Evolutionary conservation across 371 early-diverging fungal genomes (phyloP), one percentile per base, ranked within the genome.

Genomic region (Mucor velutinosus): DNA sequence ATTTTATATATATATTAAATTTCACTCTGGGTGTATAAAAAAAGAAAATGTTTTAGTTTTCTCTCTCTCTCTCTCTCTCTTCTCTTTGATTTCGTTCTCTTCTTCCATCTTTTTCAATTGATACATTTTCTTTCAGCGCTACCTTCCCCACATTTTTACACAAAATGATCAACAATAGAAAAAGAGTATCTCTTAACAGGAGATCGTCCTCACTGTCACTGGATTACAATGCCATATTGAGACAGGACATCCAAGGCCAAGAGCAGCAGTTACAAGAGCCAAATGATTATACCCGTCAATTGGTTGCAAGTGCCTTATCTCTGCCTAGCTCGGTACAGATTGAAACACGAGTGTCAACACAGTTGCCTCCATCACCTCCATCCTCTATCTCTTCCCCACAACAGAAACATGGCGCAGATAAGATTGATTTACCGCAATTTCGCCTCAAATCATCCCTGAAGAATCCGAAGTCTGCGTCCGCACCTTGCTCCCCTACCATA

Each of bases 171-270:
- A 57, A 47, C 27, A 62, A 35, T 11, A 65, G 60, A 56, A 72
- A 72, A 41, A 64, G 72, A 56, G 72, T 72, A n/a, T 59, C 65
- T 32, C 61, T 72, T 12, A 72, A 72, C n/a, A 64, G 47, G 61
- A 72, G 56, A 55, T 17, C 56, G 4, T 64, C 72, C 7, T 65
- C 70, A 27, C 37, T 70, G 23, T 25, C 61, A 21, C 27, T 66
- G n/a, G 71, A 71, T 29, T 63, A 58, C 15, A 59, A 63, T 47
- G 61, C 64, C 25, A 70, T 64, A 41, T 19, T 66, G 15, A 25
- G 4, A 23, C 55, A 8, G 29, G 58, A 19, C 17, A 14, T 5
- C 37, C 14, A 58, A 19, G 57, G 60, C 51, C 19, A 58, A 51
- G 32, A 53, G 14, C 45, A 53, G 14, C 45, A 45, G 19, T 8